Evolutionary conservation across 305 asterid species (phyloP).

Genomic region (Fraxinus platypoda): DNA sequence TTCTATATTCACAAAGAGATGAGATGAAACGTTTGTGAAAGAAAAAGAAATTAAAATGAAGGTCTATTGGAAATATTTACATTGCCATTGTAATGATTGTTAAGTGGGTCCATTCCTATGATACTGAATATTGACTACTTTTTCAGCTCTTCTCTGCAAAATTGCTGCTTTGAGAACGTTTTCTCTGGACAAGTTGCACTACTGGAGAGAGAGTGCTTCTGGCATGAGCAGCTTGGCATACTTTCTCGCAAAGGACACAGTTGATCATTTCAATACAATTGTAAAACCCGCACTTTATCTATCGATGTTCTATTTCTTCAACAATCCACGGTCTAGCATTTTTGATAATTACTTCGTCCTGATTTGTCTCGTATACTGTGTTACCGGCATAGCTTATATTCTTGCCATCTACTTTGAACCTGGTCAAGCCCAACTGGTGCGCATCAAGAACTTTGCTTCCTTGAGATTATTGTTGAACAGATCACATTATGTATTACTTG

Average conservation of each 20-base stretch:
- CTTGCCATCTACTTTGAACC: conserved; percentile 83
- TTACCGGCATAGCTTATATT: conserved; percentile 74
- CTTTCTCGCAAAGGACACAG: conserved; percentile 70
- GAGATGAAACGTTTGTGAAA: neutral
- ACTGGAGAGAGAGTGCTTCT: conserved; percentile 81
- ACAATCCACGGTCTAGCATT: conserved; percentile 70
- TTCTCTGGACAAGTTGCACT: conserved; percentile 68
- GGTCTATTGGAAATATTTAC: neutral
- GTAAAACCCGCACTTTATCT: conserved; percentile 74
- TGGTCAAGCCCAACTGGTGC: conserved; percentile 72
- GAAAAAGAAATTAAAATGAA: neutral
- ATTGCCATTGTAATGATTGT: neutral
- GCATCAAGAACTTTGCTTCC: conserved; percentile 20
- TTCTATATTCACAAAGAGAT: neutral
- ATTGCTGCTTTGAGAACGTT: conserved; percentile 78
- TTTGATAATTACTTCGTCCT: conserved; percentile 64
- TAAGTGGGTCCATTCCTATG: neutral
- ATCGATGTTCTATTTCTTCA: conserved; percentile 84
- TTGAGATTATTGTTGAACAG: conserved; percentile 13
- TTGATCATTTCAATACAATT: conserved; percentile 71
- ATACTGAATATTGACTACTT: neutral
- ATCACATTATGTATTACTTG: conserved; percentile 6
- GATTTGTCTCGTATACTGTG: conserved; percentile 70
- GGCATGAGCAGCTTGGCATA: conserved; percentile 83
- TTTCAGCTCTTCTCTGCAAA: conserved; percentile 60